These are phyloP conservation scores for Phaseolus coccineus DNA, from an alignment of 331 rosid genomes.

Conservation along the genomic window DNA sequence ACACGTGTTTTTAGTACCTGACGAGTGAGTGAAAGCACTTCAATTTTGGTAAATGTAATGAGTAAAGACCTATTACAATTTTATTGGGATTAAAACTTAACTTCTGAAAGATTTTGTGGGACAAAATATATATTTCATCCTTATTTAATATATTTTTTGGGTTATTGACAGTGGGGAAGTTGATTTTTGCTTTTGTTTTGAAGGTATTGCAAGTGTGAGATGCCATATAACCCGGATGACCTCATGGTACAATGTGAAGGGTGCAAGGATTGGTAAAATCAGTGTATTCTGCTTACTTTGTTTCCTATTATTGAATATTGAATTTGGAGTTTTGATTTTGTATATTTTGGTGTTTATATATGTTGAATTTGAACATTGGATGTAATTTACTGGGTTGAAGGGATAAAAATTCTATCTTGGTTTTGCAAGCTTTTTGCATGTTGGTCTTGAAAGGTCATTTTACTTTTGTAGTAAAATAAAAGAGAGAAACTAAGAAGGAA, in stretches of 20 bases:
- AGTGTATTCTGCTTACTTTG: constrained; percentile 40
- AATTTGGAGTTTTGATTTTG: not conserved
- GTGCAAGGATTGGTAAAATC: constrained; percentile 80
- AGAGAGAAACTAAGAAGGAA: not conserved
- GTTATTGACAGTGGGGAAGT: not conserved
- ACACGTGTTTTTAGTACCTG: too few species aligned
- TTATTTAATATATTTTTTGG: not conserved
- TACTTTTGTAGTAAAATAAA: too few species aligned
- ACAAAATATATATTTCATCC: not conserved
- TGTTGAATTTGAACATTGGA: not conserved
- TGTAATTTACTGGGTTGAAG: constrained; percentile 11
- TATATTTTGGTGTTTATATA: not conserved
- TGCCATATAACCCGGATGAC: constrained; percentile 93
- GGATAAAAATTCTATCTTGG: not conserved
- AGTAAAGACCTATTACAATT: not conserved
- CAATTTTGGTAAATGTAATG: not conserved
- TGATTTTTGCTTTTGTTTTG: constrained; percentile 42
- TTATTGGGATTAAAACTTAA: not conserved
- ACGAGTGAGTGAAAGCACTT: too few species aligned
- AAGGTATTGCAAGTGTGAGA: constrained; percentile 92
- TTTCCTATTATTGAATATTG: not conserved
- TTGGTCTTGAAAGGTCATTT: too few species aligned
- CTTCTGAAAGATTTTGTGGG: not conserved
- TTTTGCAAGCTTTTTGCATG: too few species aligned
- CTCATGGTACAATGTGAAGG: constrained; percentile 94